Base-by-base conservation (phyloP, 331 rosid species). In the Stylosanthes scabra region DNA sequence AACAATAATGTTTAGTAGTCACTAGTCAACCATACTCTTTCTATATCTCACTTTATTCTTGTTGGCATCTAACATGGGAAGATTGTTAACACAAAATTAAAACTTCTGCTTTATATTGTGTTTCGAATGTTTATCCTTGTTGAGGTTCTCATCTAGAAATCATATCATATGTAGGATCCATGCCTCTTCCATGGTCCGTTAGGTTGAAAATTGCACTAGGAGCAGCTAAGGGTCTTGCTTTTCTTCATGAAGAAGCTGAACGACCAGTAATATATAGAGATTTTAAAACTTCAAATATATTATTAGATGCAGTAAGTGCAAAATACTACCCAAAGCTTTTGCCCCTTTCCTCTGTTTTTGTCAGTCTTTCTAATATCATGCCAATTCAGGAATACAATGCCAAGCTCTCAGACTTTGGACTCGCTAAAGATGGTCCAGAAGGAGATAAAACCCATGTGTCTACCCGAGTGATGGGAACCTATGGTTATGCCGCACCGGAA, bases 391-490 rank as follows among this genome's bases (percentile, higher is more conserved):
- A 93, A 11, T 93, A 91, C 82, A 93, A 93, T 68, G 96, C 97
- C 70, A 93, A 93, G 84, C 97, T 93, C 77, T 93, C 98, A 27
- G 98, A 93, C 80, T 93, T 93, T 75, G 98, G 98, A 75, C 98
- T 93, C 31, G 98, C 98, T 70, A 93, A 93, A 87, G 98, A 93
- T 78, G 98, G 98, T 66, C 98, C 98, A 0, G 98, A 89, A 79
- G 98, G 97, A 72, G 98, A 93, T 71, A 93, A 93, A 82, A 93
- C 98, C 65, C 98, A 93, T 31, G 98, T 93, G 62, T 93, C 98
- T 15, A 93, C 98, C 40, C 93, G 98, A 42, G 98, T 93, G 73
- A 93, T 93, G 98, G 98, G 98, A 85, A 93, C 98, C 25, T 93
- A 93, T 66, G 98, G 98, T 65, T 93, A 93, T 25, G 98, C 98